Evolutionary conservation across 2,329 filamentous ascomycete species (phyloP).

Genomic region (Sporothrix brunneoviolacea): DNA sequence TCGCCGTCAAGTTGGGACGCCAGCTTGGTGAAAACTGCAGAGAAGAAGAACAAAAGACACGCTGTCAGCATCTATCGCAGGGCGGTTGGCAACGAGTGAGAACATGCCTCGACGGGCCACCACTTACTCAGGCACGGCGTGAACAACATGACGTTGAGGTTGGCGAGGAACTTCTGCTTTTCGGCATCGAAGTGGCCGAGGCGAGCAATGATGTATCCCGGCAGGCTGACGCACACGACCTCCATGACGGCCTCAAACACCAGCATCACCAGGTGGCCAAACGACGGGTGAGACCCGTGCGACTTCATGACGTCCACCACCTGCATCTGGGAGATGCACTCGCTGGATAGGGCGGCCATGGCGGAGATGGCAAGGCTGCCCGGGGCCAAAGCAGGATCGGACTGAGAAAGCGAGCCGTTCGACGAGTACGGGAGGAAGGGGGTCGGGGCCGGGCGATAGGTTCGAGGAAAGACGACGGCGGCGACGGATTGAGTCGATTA

Average conservation of each 20-base stretch:
- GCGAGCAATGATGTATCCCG: constrained; percentile 85
- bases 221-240: constrained; percentile 89
- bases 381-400: no score
- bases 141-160: constrained; percentile 92
- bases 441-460: no score
- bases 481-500: no score
- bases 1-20: constrained; percentile 89
- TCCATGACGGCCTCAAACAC: constrained; percentile 94
- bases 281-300: constrained; percentile 55
- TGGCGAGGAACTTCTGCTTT: constrained; percentile 92
- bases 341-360: constrained; percentile 9
- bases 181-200: constrained; percentile 92
- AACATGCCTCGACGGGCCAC: no score
- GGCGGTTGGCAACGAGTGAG: no score
- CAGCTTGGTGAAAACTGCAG: constrained; percentile 85
- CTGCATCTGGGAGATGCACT: constrained; percentile 10
- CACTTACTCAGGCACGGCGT: constrained; percentile 87
- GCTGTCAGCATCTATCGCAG: no score
- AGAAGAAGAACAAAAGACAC: background rate
- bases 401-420: no score
- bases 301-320: constrained; percentile 34
- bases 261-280: constrained; percentile 65
- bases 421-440: no score
- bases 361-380: no score
- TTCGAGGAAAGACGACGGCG: no score